Evolutionary conservation across 2,329 filamentous ascomycete genomes (phyloP), one percentile per base, ranked within the genome.

Genomic region (Penicillium sp.): DNA sequence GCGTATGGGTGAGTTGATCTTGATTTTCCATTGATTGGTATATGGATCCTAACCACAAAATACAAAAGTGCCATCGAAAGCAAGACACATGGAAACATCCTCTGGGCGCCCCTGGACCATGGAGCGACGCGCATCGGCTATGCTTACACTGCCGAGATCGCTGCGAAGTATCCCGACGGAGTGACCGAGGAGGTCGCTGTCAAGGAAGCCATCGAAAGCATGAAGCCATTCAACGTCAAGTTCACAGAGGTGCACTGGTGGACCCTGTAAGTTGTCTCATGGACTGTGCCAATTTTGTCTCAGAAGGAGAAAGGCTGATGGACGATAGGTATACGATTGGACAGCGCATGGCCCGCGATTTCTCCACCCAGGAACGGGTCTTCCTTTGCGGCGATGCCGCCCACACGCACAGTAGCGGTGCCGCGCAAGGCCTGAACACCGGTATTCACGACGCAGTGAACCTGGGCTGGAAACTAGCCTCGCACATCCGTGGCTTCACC

Each of bases 401-500:
- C 33, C 81, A 84, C 56, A 81, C 79, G 6, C 80, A 84, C 56
- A 79, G 72, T 27, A 78, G 79, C 0, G 76, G 76, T 0, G 82
- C 79, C 3, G 82, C 79, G 0, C 81, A 82, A 60, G 82, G 81
- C 3, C 78, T 84, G 76, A 83, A 83, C 62, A 78, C 79, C 0
- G 79, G 80, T 0, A 69, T 83, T 14, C 75, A 79, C 15, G 81
- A 82, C 51, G 76, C 79, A 1, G 69, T 78, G 15, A 82, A 82
- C 56, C 70, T 83, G 0, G 76, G 74, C n/a, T 83, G 81, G 79
- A 83, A 82, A 61, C 70, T 83, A 3, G 76, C 75, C 0, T 66
- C 73, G 6, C 75, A 76, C 2, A 63, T 79, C 3, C 68, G 69
- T 23, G 60, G 55, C 6, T 23, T 23, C 23, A 41, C 66, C 66